Conservation (phyloP, 768 basidiomycete species). For the Filobasidium floriforme region DNA sequence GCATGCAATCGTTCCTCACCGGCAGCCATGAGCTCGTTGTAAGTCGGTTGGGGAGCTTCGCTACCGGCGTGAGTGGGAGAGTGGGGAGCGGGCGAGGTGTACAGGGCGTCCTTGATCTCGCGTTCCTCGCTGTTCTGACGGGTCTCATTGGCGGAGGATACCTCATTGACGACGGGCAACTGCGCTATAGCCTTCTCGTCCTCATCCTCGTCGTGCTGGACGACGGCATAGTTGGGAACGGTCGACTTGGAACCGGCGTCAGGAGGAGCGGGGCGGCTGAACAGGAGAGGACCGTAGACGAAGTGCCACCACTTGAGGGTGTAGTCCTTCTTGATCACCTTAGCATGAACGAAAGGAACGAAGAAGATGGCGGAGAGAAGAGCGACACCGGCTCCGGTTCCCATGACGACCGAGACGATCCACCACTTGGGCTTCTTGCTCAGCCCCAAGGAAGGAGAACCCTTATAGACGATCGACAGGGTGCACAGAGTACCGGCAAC, state of each 20-base stretch:
- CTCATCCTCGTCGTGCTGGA: constrained; percentile 11
- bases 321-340: constrained; percentile 48
- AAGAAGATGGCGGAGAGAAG: constrained; percentile 46
- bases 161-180: background rate
- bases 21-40: background rate
- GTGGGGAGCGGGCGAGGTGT: background rate
- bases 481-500: constrained; percentile 44
- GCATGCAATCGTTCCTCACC: background rate
- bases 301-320: constrained; percentile 47
- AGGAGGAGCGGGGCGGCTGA: constrained; percentile 42
- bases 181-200: background rate
- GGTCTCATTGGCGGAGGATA: background rate
- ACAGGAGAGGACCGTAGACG: constrained; percentile 48
- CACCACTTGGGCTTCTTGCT: constrained; percentile 34
- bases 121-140: background rate
- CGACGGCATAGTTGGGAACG: constrained; percentile 44
- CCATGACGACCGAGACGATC: constrained; percentile 44
- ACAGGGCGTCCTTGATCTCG: background rate
- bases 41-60: background rate
- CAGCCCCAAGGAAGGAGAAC: constrained; percentile 46
- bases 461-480: constrained; percentile 48
- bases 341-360: constrained; percentile 47
- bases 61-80: background rate
- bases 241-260: constrained; percentile 33
- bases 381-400: constrained; percentile 43